Base-by-base conservation (phyloP, 2,329 filamentous ascomycete species). In the Acephala macrosclerotiorum region DNA sequence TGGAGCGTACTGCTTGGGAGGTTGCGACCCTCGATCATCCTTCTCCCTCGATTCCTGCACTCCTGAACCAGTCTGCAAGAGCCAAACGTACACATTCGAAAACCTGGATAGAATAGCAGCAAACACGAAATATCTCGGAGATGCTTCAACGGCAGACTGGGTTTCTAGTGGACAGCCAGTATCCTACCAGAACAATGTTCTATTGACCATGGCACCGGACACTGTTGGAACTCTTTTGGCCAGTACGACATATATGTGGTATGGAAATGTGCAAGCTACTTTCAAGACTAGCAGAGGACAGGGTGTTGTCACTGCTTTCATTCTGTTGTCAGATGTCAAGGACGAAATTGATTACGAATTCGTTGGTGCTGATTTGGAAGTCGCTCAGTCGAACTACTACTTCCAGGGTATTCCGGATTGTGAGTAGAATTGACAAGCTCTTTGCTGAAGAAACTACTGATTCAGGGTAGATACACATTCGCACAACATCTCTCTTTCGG, bases 341-440 rank as follows among this genome's bases (percentile, higher is more conserved):
- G 96, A 99, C 76, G 96, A 99, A 80, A 97, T 99, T 75, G 96
- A 99, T 81, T 98, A 93, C 77, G 96, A 99, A 79, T 98, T 91
- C 78, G 87, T 99, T 62, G 96, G 96, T 71, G 86, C 86, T 53
- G 92, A 97, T 75, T 83, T 97, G 68, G 76, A 83, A 56, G 87
- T 85, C 68, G 92, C 91, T 20, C 94, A 99, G 83, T 96, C 94
- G 77, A 99, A 99, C 83, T 99, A 89, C 84, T 99, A 97, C 81
- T 97, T 91, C 82, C 94, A 97, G 81, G 96, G 96, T 76, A 90
- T 97, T 69, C 90, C 93, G 45, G 85, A 95, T 78, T 98, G 93
- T 97, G 84, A 83, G 92, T 74, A n/a, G 64, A 45, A 70, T 72
- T 66, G 71, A 62, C 4, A 64, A 69, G 8, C 67, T 70, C 51